Base-by-base conservation (phyloP, 768 basidiomycete species). In the Termitomyces sp. region DNA sequence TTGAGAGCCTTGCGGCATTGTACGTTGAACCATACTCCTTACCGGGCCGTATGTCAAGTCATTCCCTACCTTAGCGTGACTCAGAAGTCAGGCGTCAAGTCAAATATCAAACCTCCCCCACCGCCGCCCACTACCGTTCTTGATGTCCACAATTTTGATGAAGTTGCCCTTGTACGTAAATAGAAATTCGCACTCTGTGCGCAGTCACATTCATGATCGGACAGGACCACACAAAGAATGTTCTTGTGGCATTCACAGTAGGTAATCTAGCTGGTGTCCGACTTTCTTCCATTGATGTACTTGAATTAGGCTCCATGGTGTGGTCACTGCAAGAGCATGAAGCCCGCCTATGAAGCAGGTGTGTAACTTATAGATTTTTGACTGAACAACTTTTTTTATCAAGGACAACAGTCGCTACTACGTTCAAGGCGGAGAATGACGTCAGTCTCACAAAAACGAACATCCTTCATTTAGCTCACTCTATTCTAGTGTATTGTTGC, bases 261-360 rank as follows among this genome's bases (percentile, higher is more conserved):
- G 50, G 83, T 68, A 48, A 53, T 50, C 39, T 43, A 50, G 10
- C 34, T 29, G n/a, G 37, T 16, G 32, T 50, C 20, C 20, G 34
- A n/a, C 43, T 59, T 46, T 57, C 53, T 31, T 47, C 48, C 36
- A 52, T 34, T 50, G 27, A 54, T 16, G 20, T 4, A 34, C 55
- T 63, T 48, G 53, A 26, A 46, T 47, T 61, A 83, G 81, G 81
- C 89, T 26, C 84, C 85, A 39, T 88, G 91, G 92, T 95, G 95
- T 63, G 93, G 94, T 31, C 94, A 98, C 78, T 98, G 96, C 83
- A 98, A 98, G 77, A 80, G 59, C 62, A 70, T 97, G 71, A 95
- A 95, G 72, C 94, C 94, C 20, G 78, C 79, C 32, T 94, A 90
- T 67, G 94, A 95, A 69, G 80, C 90, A 69, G 86, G 87, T 87